Percentiles rank a stretch among this genome's conserved stretches.
Conservation (phyloP, 2,329 filamentous ascomycete species). For the Calycina herbarum region DNA sequence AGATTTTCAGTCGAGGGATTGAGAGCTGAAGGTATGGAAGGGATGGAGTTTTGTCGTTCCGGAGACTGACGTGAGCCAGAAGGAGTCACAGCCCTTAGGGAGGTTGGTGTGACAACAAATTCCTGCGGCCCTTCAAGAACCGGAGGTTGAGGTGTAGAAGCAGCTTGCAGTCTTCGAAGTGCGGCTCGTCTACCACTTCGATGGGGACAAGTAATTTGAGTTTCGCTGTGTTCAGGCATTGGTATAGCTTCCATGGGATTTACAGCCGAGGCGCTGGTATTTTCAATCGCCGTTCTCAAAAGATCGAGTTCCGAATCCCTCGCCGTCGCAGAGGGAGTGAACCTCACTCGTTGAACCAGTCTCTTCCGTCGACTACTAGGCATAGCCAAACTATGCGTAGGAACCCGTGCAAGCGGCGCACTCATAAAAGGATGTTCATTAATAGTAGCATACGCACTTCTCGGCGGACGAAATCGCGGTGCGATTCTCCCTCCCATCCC, state of each 20-base stretch:
- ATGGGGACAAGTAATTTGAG: conserved; percentile 19
- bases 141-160: conserved; percentile 5
- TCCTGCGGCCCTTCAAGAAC: neutral
- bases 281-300: conserved; percentile 26
- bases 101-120: neutral
- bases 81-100: neutral
- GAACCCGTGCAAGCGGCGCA: conserved; percentile 25
- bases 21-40: neutral
- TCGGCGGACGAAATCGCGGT: conserved; percentile 35
- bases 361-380: conserved; percentile 17
- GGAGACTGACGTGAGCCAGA: neutral
- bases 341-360: conserved; percentile 24
- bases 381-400: conserved; percentile 1
- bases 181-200: conserved; percentile 11
- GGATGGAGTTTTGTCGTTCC: neutral
- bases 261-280: conserved; percentile 19
- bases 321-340: conserved; percentile 30
- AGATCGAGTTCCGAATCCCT: conserved; percentile 28
- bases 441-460: conserved; percentile 35
- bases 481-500: conserved; percentile 14
- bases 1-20: conserved; percentile 24
- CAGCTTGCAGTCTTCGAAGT: conserved; percentile 8
- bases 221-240: neutral
- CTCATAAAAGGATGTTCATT: conserved; percentile 35
- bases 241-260: conserved; percentile 14